Base-by-base conservation (phyloP, 257 asterid species). In the Solanum paucissectum region DNA sequence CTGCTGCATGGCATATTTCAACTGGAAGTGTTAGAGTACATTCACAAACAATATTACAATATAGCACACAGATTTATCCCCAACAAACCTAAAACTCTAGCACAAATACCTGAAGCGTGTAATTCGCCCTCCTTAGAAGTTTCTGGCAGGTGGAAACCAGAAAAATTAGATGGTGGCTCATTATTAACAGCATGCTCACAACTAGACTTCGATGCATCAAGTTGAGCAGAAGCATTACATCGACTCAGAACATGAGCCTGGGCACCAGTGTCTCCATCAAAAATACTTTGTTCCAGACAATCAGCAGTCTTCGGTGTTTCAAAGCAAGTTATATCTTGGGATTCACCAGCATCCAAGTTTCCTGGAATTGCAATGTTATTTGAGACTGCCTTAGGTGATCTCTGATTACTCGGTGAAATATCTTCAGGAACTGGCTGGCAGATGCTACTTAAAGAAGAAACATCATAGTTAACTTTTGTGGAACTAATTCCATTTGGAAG, bases 221-320 rank as follows among this genome's bases (percentile, higher is more conserved):
- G 90, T 7, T 88, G 93, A 81, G 86, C 92, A 60, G 98, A 87
- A 91, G 98, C 86, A 91, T 86, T 92, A 86, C 95, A 96, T 83
- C 94, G 94, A 90, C 92, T 92, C 84, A 94, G 92, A 89, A 91
- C 42, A 13, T 79, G 87, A 83, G 86, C 89, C 84, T 86, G 94
- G 76, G 87, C 84, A 66, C 86, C 75, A 29, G 77, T 83, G 36
- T 89, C 91, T 73, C 91, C 94, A 86, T 72, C 87, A 40, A 77
- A 74, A 85, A 88, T 90, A 92, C 90, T 25, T 68, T 76, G 89
- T 90, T 93, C 91, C 52, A 85, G 82, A 86, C 72, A 83, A 87
- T 87, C 87, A 87, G 29, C 89, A 76, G 83, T 66, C 38, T 90
- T 93, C 38, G 89, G 88, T 86, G 83, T 88, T 75, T 88, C 90